Evolutionary conservation across 139 green algal species (phyloP).

Genomic region (Auxenochlorella protothecoides): DNA sequence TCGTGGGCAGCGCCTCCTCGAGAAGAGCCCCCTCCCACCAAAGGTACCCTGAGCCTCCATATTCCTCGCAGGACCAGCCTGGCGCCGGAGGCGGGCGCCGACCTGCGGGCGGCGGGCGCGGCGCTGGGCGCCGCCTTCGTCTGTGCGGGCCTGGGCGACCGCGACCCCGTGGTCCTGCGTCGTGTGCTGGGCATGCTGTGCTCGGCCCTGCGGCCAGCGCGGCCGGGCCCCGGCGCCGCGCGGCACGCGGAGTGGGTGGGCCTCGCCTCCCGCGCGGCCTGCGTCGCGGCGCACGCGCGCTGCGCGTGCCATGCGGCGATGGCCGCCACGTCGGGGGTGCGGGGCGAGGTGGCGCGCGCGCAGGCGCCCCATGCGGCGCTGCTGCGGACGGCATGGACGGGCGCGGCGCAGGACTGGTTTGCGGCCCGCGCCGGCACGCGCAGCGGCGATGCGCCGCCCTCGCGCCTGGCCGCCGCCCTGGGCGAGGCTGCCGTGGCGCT

Average conservation of each 20-base stretch:
- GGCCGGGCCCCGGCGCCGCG: background rate
- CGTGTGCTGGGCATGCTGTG: constrained; percentile 54
- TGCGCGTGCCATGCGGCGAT: constrained; percentile 30
- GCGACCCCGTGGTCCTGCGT: constrained; percentile 44
- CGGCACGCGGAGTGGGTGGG: constrained; percentile 66
- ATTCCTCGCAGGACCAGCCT: constrained; percentile 18
- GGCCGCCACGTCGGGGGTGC: too few species aligned
- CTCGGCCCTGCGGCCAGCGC: background rate
- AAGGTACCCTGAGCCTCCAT: too few species aligned
- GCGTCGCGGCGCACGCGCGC: constrained; percentile 54
- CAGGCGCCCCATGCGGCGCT: constrained; percentile 23
- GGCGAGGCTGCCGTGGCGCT: too few species aligned
- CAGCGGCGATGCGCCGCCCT: too few species aligned
- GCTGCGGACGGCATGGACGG: background rate
- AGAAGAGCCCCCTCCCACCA: too few species aligned
- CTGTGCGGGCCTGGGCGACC: constrained; percentile 36
- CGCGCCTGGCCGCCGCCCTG: too few species aligned
- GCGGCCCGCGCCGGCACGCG: too few species aligned
- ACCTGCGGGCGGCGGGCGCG: constrained; percentile 41
- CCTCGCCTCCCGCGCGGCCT: constrained; percentile 16
- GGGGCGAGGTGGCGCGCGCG: constrained; percentile 14
- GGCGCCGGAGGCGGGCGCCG: constrained; percentile 26
- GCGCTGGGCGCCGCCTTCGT: constrained; percentile 56
- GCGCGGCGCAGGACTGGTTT: too few species aligned
- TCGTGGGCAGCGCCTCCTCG: too few species aligned